Evolutionary conservation across 495 filamentous ascomycete genomes (phyloP), one percentile per base, ranked within the genome.

Genomic region (Evernia prunastri): DNA sequence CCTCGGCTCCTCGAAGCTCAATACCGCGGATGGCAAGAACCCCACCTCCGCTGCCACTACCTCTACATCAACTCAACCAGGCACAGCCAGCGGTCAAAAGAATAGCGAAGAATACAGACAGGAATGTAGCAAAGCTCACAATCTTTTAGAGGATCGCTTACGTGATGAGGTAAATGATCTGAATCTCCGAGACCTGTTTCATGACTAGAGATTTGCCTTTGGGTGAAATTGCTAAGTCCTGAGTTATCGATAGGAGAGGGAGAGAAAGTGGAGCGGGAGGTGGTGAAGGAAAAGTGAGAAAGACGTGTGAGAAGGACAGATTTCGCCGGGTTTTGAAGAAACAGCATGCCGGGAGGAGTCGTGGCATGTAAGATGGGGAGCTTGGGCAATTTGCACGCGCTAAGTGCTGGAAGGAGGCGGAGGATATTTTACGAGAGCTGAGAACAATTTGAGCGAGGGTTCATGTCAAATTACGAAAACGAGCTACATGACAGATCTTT

Each of bases 1-100:
- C 62, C 67, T 71, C 31, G 69, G 69, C 43, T 71, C 69, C 20
- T 63, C 67, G 5, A 71, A 69, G 58, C 67, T 71, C 40, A 71
- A 71, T 49, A 71, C 69, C 8, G 27, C 56, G 9, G 69, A 69
- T 27, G 69, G 67, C 51, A 69, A 66, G 54, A 71, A 71, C 43
- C 69, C 69, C 11, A 53, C 53, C 40, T 49, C 58, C 7, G 29
- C 66, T 27, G 29, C 58, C 27, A 58, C 47, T 23, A 53, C 60
- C 39, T 61, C 64, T 36, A 63, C 49, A 31, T 54, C 66, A 23
- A 23, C 51, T 18, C 49, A 43, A 33, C 27, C 54, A 43, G 49
- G 43, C 35, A 40, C 37, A 58, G 62, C 53, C 23, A 56, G 58
- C 49, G 51, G 54, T 25, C 61, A 69, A 29, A 37, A 47, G n/a